Conservation (phyloP, 257 asterid genomes). For the Craterostigma plantagineum region DNA sequence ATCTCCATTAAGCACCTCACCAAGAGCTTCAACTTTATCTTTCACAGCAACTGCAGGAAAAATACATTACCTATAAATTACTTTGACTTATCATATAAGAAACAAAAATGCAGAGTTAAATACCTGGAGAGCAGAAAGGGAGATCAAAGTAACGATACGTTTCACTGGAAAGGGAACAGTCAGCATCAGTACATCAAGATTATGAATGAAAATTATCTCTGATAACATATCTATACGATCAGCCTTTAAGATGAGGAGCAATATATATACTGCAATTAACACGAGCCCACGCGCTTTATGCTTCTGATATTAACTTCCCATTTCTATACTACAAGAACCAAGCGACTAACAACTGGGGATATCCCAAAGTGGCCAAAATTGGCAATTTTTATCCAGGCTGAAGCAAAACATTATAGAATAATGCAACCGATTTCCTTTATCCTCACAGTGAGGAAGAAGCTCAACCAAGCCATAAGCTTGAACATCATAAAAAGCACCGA, state of each 20-base stretch:
- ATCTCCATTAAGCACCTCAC: constrained; percentile 63
- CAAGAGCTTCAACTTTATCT: constrained; percentile 61
- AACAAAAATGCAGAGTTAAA: background rate
- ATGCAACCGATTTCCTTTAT: too few species aligned
- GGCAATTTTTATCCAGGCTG: too few species aligned
- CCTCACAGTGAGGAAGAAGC: too few species aligned
- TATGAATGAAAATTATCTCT: background rate
- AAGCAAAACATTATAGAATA: too few species aligned
- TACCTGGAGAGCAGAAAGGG: constrained; percentile 67
- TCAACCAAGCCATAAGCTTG: too few species aligned
- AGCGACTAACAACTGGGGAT: background rate
- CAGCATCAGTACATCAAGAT: background rate
- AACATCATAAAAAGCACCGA: too few species aligned
- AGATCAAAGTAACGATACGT: constrained; percentile 61
- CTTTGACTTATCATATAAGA: background rate
- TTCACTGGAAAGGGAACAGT: constrained; percentile 24
- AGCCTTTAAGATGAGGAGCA: background rate
- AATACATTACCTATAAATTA: constrained; percentile 1
- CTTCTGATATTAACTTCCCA: background rate
- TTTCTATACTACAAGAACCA: background rate
- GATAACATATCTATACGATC: background rate
- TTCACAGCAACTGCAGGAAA: constrained; percentile 35
- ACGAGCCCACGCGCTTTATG: background rate
- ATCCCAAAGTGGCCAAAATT: too few species aligned
- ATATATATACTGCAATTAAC: background rate